Evolutionary conservation across 2,329 filamentous ascomycete species (phyloP), one percentile per base, ranked within the genome.

Genomic region (Hypocrella siamensis): DNA sequence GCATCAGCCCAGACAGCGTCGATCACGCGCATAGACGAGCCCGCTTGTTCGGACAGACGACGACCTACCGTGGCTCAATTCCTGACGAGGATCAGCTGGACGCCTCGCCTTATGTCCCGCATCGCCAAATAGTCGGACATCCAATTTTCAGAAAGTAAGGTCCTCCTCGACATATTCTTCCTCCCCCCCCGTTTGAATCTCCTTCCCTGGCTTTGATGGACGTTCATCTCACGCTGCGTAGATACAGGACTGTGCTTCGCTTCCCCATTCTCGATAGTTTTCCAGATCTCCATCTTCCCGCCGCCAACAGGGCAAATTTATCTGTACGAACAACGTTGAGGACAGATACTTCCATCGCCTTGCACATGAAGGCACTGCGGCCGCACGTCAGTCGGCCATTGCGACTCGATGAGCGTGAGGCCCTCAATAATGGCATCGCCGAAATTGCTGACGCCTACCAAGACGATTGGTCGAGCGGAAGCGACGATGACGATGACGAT

Each of bases 391-490:
- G 68, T 12, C 68, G 75, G 38, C 64, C 70, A 9, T 63, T 86
- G 12, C 62, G 65, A 0, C 44, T 88, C 3, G 83, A 92, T 37
- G 86, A 96, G 46, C 69, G 88, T 26, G 90, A 98, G 54, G 63
- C 65, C 3, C 61, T 96, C n/a, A 71, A 74, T 28, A 90, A 93
- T 47, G 75, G 79, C 10, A 61, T 98, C 25, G 75, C 79, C 17
- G 78, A 81, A 37, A 75, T 96, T 45, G 78, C 79, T 2, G 86
- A 93, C 46, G 81, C 81, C 37, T 96, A 94, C 51, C 75, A 83
- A 42, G 82, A 90, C 38, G 84, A 84, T 2, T 93, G 83, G 81
- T 75, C 74, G 10, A 84, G 79, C 45, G 83, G 75, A 17, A 78
- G 72, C 35, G 79, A 82, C 42, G 66, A 74, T 7, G 76, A 72